phyloP scores from a whole-genome alignment of 2,329 filamentous ascomycete species.

The Pseudopyrenochaeta lycopersici region DNA sequence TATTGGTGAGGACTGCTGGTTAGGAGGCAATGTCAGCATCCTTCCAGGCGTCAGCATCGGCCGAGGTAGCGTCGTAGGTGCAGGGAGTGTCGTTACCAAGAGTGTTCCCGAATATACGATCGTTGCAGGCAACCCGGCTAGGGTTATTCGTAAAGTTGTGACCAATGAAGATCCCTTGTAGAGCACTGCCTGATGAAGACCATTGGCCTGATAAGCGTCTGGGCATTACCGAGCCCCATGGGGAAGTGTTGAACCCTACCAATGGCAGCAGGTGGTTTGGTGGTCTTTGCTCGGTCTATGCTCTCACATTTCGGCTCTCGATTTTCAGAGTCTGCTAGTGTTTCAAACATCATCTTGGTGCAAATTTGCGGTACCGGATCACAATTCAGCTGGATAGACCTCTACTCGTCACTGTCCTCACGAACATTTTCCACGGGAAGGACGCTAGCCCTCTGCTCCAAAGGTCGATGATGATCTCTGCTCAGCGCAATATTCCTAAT shows the following conservation, averaged over 20 bases:
- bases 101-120: constrained; percentile 71
- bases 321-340: no score
- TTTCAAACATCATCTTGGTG: no score
- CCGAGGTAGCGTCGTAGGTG: constrained; percentile 76
- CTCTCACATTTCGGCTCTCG: no score
- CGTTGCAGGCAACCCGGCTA: constrained; percentile 74
- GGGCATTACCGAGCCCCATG: neutral
- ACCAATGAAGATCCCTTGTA: constrained; percentile 42
- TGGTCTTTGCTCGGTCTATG: no score
- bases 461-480: no score
- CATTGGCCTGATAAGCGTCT: constrained; percentile 68
- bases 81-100: constrained; percentile 86
- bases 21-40: constrained; percentile 62
- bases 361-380: no score
- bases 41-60: constrained; percentile 82
- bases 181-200: constrained; percentile 23
- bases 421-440: no score
- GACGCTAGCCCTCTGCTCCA: no score
- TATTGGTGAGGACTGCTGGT: constrained; percentile 74
- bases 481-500: no score
- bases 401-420: no score
- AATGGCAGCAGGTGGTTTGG: neutral
- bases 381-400: no score
- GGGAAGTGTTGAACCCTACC: neutral
- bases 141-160: constrained; percentile 62